Percentiles rank a stretch among this genome's conserved stretches.
phyloP scores from a whole-genome alignment of 106 monocot genomes.

The Allium sativum region DNA sequence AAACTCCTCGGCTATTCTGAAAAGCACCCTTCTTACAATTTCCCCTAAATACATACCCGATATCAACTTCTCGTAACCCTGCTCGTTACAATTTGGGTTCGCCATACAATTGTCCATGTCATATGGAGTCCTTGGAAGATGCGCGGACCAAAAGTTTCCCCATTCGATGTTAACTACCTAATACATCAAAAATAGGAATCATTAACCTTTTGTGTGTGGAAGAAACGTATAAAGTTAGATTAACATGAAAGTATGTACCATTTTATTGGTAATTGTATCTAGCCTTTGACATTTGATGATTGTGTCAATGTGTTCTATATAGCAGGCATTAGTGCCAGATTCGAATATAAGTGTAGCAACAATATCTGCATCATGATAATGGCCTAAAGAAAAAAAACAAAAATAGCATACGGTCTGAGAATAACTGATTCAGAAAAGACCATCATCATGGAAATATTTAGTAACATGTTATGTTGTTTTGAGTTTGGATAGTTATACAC shows the following conservation, averaged over 20 bases:
- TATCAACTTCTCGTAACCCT: conserved; percentile 99
- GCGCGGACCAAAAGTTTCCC: conserved; percentile 98
- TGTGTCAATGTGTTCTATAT: conserved; percentile 56
- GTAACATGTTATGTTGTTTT: no score
- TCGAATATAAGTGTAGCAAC: conserved; percentile 64
- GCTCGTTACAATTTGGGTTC: conserved; percentile 65
- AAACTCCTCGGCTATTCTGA: conserved; percentile 54
- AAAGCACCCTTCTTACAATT: conserved; percentile 76
- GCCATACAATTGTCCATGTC: conserved; percentile 79
- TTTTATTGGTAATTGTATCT: conserved; percentile 16
- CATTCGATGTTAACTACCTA: conserved; percentile 97
- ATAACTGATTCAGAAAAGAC: no score
- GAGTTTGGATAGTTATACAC: no score
- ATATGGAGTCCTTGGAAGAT: conserved; percentile 90
- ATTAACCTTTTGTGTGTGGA: no score
- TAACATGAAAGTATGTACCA: conserved; percentile 8
- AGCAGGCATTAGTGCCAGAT: conserved; percentile 71
- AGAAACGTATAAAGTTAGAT: background rate
- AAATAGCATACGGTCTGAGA: no score
- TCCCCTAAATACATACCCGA: conserved; percentile 97
- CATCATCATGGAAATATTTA: no score
- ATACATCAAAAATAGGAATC: conserved; percentile 3
- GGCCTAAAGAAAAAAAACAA: no score
- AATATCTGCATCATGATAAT: conserved; percentile 62
- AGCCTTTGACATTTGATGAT: conserved; percentile 37